Evolutionary conservation across 768 basidiomycete genomes (phyloP).

Genomic region (Wakefieldia striispora): DNA sequence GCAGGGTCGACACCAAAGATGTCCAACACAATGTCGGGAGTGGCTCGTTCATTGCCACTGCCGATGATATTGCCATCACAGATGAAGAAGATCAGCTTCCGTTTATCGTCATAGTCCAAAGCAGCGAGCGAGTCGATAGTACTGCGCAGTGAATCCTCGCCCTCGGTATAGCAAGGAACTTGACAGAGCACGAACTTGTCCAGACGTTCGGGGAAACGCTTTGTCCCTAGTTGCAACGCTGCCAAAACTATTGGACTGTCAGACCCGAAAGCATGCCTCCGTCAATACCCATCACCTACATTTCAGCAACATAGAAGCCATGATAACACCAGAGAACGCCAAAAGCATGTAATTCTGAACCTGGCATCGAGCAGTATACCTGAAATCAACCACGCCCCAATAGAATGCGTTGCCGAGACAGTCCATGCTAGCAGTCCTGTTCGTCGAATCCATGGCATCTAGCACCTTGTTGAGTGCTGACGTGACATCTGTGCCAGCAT

Average conservation of each 20-base stretch:
- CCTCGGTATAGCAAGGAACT: conserved; percentile 70
- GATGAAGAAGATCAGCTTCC: conserved; percentile 63
- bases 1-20: conserved; percentile 65
- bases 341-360: conserved; percentile 62
- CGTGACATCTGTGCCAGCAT: conserved; percentile 62
- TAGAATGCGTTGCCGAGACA: conserved; percentile 66
- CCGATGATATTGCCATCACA: conserved; percentile 75
- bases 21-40: conserved; percentile 65
- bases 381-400: conserved; percentile 55
- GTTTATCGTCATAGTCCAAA: conserved; percentile 68
- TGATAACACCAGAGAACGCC: conserved; percentile 52
- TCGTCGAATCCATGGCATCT: conserved; percentile 37
- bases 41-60: conserved; percentile 63
- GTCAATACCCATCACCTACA: conserved; percentile 41
- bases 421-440: conserved; percentile 38
- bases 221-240: conserved; percentile 58
- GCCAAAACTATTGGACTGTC: conserved; percentile 49
- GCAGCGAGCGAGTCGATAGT: conserved; percentile 69
- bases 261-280: conserved; percentile 5
- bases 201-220: conserved; percentile 60
- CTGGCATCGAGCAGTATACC: conserved; percentile 51
- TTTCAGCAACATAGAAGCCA: conserved; percentile 55
- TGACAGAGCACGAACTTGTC: conserved; percentile 72
- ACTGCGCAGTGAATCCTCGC: conserved; percentile 63
- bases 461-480: conserved; percentile 46